A percentile compares a stretch with the other conserved stretches of the same genome.
These are phyloP conservation scores for Carex myosuroides DNA, from an alignment of 176 grass and related monocot genomes.

Conservation along the genomic window DNA sequence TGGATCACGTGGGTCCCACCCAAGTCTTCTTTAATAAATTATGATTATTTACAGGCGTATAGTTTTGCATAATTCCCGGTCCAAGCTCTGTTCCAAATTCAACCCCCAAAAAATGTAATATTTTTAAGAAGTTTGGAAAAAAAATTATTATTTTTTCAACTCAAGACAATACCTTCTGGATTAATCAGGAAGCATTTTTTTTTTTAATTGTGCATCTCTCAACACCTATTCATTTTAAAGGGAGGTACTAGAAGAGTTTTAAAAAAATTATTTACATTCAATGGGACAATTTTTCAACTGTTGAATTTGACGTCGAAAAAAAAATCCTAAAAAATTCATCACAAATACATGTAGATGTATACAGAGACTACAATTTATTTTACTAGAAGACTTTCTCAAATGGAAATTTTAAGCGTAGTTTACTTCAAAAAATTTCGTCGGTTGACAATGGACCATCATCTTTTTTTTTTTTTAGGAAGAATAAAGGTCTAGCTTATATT, in stretches of 20 bases:
- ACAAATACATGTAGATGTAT: neutral
- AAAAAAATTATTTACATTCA: neutral
- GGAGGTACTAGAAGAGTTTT: neutral
- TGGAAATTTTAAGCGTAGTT: neutral
- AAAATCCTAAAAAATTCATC: neutral
- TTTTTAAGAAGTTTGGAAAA: neutral
- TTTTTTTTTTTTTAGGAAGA: no score
- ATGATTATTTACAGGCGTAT: neutral
- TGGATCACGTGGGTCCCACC: conserved; percentile 18
- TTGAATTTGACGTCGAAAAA: neutral
- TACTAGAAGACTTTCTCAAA: neutral
- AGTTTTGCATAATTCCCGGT: neutral
- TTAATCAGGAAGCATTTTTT: neutral
- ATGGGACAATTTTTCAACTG: neutral
- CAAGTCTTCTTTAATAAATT: neutral
- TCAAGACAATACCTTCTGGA: conserved; percentile 4
- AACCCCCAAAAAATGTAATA: neutral
- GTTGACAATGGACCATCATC: no score
- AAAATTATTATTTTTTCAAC: neutral
- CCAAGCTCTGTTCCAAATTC: neutral
- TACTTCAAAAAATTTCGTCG: neutral
- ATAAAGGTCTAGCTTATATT: no score
- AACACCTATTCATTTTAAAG: neutral
- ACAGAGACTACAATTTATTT: neutral
- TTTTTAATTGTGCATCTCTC: neutral